Conservation (phyloP, 176 grass and related monocot genomes). For the Bolboschoenus planiculmis region DNA sequence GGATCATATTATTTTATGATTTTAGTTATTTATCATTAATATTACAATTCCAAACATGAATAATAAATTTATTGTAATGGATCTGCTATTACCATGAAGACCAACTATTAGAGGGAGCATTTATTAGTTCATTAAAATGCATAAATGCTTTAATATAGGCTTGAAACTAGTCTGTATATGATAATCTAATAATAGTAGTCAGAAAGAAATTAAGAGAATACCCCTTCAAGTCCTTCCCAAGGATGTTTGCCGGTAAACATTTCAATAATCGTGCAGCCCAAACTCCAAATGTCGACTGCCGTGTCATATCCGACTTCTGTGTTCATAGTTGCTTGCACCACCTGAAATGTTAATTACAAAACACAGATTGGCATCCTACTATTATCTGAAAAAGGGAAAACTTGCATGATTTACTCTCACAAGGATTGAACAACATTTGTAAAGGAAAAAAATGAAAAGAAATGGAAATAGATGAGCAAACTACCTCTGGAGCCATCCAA, state of each 20-base stretch:
- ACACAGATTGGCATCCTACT: slow-evolving; percentile 17
- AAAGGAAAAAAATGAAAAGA: neutral
- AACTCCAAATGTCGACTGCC: slow-evolving; percentile 85
- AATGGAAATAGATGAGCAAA: slow-evolving; percentile 13
- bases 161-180: slow-evolving; percentile 3
- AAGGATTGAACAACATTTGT: slow-evolving; percentile 8
- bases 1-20: neutral
- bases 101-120: neutral
- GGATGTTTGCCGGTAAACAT: slow-evolving; percentile 91
- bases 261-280: slow-evolving; percentile 87
- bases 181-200: neutral
- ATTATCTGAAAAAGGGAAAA: neutral
- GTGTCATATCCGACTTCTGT: slow-evolving; percentile 76
- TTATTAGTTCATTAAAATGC: neutral
- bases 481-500: slow-evolving; percentile 99
- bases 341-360: slow-evolving; percentile 51
- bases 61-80: neutral
- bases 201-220: slow-evolving; percentile 35
- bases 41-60: neutral
- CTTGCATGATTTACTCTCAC: neutral
- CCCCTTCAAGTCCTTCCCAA: slow-evolving; percentile 92
- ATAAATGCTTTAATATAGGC: neutral
- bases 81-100: neutral
- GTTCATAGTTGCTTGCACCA: slow-evolving; percentile 70
- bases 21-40: neutral